Percentiles rank a stretch among this genome's conserved stretches.
phyloP scores from a whole-genome alignment of 441 rosid genomes.

The Brassica balearica region DNA sequence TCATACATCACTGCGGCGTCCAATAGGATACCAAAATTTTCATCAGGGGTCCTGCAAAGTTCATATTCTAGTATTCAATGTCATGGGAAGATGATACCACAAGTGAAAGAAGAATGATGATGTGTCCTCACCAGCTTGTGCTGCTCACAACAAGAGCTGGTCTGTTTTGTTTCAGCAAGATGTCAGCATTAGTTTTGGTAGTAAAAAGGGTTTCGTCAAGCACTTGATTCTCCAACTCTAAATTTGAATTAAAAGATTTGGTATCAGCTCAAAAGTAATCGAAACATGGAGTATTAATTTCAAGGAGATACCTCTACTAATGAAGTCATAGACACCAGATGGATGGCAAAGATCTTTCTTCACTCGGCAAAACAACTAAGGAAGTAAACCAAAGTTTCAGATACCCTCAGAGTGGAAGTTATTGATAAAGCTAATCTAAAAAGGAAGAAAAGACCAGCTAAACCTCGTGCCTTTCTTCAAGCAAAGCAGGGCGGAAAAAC shows the following conservation, averaged over 20 bases:
- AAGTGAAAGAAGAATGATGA: slow-evolving; percentile 28
- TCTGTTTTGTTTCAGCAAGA: slow-evolving; percentile 66
- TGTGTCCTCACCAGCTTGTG: slow-evolving; percentile 82
- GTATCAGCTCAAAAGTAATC: slow-evolving; percentile 20
- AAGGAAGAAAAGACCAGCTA: slow-evolving; percentile 34
- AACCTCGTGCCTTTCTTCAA: slow-evolving; percentile 85
- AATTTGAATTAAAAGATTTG: slow-evolving; percentile 24
- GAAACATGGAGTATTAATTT: not conserved
- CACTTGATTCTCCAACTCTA: slow-evolving; percentile 44
- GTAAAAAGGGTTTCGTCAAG: slow-evolving; percentile 72
- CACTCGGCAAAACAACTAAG: slow-evolving; percentile 85
- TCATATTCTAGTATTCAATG: slow-evolving; percentile 31
- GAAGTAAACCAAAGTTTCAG: slow-evolving; percentile 27
- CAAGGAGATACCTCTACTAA: slow-evolving; percentile 62
- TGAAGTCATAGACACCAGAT: slow-evolving; percentile 62
- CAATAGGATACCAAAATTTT: slow-evolving; percentile 90
- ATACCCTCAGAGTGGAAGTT: slow-evolving; percentile 7
- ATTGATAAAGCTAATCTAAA: not conserved
- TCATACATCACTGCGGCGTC: slow-evolving; percentile 99
- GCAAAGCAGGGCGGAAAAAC: slow-evolving; percentile 76
- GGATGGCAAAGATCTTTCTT: slow-evolving; percentile 61
- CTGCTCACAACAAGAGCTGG: slow-evolving; percentile 96
- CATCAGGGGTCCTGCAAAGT: slow-evolving; percentile 94
- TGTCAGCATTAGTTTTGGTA: slow-evolving; percentile 44
- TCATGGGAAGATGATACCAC: slow-evolving; percentile 20